phyloP scores from a whole-genome alignment of 2,329 filamentous ascomycete species.

The Xylaria sp. region DNA sequence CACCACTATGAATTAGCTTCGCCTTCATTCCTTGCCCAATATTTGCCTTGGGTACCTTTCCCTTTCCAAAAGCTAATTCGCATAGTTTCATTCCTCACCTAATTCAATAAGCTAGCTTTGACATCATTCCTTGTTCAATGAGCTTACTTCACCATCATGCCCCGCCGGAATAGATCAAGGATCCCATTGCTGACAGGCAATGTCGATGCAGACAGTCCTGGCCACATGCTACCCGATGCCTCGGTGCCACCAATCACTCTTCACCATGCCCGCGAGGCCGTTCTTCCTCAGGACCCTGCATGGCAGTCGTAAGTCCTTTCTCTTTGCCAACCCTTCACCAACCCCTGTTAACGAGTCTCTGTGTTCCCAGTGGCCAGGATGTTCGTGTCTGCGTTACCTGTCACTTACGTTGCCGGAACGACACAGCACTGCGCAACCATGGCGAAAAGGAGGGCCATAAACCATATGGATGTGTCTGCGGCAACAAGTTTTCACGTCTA shows the following conservation, averaged over 20 bases:
- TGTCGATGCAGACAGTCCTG: not conserved
- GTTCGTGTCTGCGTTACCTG: conserved; percentile 28
- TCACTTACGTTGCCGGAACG: conserved; percentile 6
- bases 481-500: conserved; percentile 25
- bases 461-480: conserved; percentile 36
- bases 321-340: conserved; percentile 4
- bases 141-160: not conserved
- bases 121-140: not conserved
- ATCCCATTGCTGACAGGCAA: not conserved
- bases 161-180: not conserved
- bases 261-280: not conserved
- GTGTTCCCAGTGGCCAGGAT: conserved; percentile 10
- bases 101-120: too few species aligned
- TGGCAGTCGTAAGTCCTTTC: conserved; percentile 24
- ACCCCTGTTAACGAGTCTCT: not conserved
- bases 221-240: not conserved
- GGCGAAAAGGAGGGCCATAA: conserved; percentile 15
- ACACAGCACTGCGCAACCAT: conserved; percentile 21
- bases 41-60: too few species aligned
- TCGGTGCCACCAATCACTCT: not conserved
- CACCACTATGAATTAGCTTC: too few species aligned
- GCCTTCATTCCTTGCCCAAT: too few species aligned
- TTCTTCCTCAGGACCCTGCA: not conserved
- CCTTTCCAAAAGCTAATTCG: too few species aligned
- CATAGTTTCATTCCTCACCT: too few species aligned